A percentile compares a stretch with the other conserved stretches of the same genome.
These are phyloP conservation scores for Chaetomium tenue DNA, from an alignment of 495 filamentous ascomycete species.

Conservation along the genomic window DNA sequence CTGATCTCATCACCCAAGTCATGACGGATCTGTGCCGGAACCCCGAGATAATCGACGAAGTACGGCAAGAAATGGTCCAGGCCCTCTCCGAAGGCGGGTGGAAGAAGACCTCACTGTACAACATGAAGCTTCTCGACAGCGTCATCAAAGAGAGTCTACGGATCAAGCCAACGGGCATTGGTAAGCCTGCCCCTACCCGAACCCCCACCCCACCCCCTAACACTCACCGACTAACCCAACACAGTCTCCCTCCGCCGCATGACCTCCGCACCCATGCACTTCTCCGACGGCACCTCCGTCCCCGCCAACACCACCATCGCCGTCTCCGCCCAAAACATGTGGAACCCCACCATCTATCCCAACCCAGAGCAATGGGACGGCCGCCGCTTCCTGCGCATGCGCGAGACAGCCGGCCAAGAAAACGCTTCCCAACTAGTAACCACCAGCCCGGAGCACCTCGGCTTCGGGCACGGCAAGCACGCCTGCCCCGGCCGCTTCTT, in stretches of 20 bases:
- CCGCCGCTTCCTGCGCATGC: slow-evolving; percentile 47
- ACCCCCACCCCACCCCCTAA: not conserved
- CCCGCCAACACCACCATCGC: slow-evolving; percentile 46
- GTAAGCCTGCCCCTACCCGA: slow-evolving; percentile 15
- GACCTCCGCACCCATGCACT: slow-evolving; percentile 36
- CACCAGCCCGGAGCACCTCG: slow-evolving; percentile 42
- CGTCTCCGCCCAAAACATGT: slow-evolving; percentile 37
- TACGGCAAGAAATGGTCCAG: slow-evolving; percentile 41
- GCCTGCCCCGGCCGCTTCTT: slow-evolving; percentile 48
- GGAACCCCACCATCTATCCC: slow-evolving; percentile 46
- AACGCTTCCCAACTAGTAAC: slow-evolving; percentile 46
- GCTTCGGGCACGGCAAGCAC: slow-evolving; percentile 42
- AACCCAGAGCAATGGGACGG: slow-evolving; percentile 48
- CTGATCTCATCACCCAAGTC: slow-evolving; percentile 38
- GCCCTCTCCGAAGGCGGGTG: slow-evolving; percentile 40
- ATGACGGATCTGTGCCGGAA: slow-evolving; percentile 41
- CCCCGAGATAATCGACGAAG: slow-evolving; percentile 36
- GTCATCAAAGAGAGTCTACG: slow-evolving; percentile 50
- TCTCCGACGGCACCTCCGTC: slow-evolving; percentile 52
- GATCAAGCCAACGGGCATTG: slow-evolving; percentile 33
- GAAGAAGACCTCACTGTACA: slow-evolving; percentile 51
- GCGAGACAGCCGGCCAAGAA: slow-evolving; percentile 41
- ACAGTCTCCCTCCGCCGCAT: slow-evolving; percentile 46
- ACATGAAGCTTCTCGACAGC: slow-evolving; percentile 55
- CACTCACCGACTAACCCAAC: not conserved